Percentiles rank a stretch among this genome's conserved stretches.
Conservation (phyloP, 164 flowering plant genomes). For the Sextonia rubra region DNA sequence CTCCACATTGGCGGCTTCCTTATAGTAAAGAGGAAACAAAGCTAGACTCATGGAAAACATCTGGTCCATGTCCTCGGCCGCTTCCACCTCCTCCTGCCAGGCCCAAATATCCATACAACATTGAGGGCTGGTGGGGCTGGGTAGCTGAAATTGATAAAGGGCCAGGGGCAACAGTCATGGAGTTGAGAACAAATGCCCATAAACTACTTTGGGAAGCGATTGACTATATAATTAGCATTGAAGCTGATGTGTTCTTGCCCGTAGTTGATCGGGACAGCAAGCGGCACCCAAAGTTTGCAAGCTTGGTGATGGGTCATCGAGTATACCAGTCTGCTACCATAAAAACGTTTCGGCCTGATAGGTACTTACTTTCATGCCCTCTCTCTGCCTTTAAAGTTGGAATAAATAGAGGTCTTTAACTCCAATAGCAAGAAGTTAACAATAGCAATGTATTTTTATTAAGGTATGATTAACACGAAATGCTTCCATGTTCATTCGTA, state of each 20-base stretch:
- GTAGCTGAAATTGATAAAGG: constrained; percentile 93
- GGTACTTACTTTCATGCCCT: constrained; percentile 36
- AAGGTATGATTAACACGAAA: not conserved
- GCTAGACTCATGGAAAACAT: constrained; percentile 56
- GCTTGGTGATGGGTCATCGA: constrained; percentile 91
- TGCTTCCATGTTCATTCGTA: not conserved
- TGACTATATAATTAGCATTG: constrained; percentile 65
- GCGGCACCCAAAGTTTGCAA: constrained; percentile 85
- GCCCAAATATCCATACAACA: constrained; percentile 70
- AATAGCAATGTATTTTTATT: not conserved
- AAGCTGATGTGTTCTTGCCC: constrained; percentile 86
- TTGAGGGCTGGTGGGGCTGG: constrained; percentile 99
- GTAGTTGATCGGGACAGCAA: constrained; percentile 94
- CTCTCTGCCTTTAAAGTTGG: too few species aligned
- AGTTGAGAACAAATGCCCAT: constrained; percentile 90
- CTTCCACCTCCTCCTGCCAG: constrained; percentile 96
- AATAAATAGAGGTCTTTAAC: too few species aligned
- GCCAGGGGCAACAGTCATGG: constrained; percentile 77
- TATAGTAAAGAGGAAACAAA: constrained; percentile 34
- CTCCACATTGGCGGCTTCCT: constrained; percentile 33
- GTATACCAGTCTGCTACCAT: constrained; percentile 78
- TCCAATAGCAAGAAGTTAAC: too few species aligned
- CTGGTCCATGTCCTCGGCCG: constrained; percentile 91
- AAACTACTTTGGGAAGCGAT: constrained; percentile 97
- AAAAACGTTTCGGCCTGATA: constrained; percentile 72